These are phyloP conservation scores for Podaxis sp. DNA, from an alignment of 768 basidiomycete genomes.

Conservation along the genomic window DNA sequence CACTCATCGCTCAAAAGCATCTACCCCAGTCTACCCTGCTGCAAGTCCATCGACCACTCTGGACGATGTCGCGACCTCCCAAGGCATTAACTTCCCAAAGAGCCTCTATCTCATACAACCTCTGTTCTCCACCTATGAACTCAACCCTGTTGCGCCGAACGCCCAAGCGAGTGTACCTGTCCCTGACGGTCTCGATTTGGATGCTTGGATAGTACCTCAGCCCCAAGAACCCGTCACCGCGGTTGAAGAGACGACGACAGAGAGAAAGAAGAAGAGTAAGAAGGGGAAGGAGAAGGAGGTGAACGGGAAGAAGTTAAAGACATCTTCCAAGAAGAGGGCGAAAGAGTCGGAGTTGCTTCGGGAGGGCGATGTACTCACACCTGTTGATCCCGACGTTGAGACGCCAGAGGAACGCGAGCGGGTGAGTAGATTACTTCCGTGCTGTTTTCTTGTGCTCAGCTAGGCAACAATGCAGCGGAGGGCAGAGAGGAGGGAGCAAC, in stretches of 20 bases:
- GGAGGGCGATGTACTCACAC: conserved; percentile 28
- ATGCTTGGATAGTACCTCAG: conserved; percentile 78
- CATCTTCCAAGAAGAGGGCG: conserved; percentile 26
- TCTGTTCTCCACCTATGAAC: conserved; percentile 69
- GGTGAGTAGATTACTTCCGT: conserved; percentile 38
- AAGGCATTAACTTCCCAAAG: conserved; percentile 73
- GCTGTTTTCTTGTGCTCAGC: neutral
- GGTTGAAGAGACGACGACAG: conserved; percentile 38
- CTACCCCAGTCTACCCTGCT: conserved; percentile 25
- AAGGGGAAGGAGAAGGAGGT: conserved; percentile 31
- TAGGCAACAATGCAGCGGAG: conserved; percentile 46
- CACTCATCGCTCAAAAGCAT: conserved; percentile 40
- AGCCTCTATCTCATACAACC: conserved; percentile 83
- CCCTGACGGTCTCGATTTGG: conserved; percentile 84
- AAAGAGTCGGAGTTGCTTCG: conserved; percentile 17
- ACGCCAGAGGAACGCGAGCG: conserved; percentile 61
- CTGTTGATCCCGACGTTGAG: conserved; percentile 37
- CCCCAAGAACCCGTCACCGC: conserved; percentile 30
- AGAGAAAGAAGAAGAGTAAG: conserved; percentile 52
- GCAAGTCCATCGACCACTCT: conserved; percentile 31
- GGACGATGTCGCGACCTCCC: conserved; percentile 29
- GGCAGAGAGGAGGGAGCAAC: conserved; percentile 68
- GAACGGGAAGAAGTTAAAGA: conserved; percentile 20
- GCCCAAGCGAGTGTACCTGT: conserved; percentile 81
- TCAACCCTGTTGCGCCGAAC: conserved; percentile 75